phyloP scores from a whole-genome alignment of 2,329 filamentous ascomycete species.

The Pestalotiopsis sp. region DNA sequence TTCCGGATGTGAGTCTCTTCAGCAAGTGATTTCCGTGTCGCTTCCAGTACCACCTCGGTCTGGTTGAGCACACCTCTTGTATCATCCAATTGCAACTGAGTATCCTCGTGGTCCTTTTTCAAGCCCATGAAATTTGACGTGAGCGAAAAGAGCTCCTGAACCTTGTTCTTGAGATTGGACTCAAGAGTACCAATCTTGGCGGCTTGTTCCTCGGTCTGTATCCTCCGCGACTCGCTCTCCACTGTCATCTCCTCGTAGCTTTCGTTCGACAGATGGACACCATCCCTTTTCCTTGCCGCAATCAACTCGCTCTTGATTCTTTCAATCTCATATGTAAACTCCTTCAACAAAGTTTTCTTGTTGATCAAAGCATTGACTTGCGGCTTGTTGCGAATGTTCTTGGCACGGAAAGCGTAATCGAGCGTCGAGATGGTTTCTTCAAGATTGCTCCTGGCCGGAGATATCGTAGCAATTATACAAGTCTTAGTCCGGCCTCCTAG shows the following conservation, averaged over 20 bases:
- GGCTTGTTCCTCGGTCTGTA: constrained; percentile 87
- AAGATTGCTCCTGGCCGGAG: constrained; percentile 89
- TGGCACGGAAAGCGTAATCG: constrained; percentile 95
- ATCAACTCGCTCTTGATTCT: constrained; percentile 93
- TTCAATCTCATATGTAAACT: constrained; percentile 91
- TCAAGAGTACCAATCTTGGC: constrained; percentile 94
- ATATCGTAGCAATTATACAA: constrained; percentile 96
- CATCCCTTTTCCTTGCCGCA: constrained; percentile 87
- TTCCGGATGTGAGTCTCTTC: constrained; percentile 80
- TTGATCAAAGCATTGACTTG: constrained; percentile 90
- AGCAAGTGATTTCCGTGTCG: constrained; percentile 72
- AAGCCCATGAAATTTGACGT: constrained; percentile 85
- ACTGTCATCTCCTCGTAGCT: constrained; percentile 88
- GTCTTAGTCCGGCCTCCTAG: constrained; percentile 95
- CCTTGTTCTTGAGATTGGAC: constrained; percentile 85
- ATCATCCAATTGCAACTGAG: constrained; percentile 69
- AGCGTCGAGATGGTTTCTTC: constrained; percentile 98
- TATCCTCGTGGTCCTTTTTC: constrained; percentile 86
- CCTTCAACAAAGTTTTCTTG: constrained; percentile 87
- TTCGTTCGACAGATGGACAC: constrained; percentile 89
- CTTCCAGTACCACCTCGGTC: constrained; percentile 79
- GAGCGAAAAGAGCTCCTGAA: constrained; percentile 85
- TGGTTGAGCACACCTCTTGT: constrained; percentile 82
- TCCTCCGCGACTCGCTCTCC: constrained; percentile 87
- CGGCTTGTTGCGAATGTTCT: constrained; percentile 98